Percentiles rank a stretch among this genome's conserved stretches.
These are phyloP conservation scores for Cryphonectria japonica DNA, from an alignment of 2,329 filamentous ascomycete species.

Conservation along the genomic window DNA sequence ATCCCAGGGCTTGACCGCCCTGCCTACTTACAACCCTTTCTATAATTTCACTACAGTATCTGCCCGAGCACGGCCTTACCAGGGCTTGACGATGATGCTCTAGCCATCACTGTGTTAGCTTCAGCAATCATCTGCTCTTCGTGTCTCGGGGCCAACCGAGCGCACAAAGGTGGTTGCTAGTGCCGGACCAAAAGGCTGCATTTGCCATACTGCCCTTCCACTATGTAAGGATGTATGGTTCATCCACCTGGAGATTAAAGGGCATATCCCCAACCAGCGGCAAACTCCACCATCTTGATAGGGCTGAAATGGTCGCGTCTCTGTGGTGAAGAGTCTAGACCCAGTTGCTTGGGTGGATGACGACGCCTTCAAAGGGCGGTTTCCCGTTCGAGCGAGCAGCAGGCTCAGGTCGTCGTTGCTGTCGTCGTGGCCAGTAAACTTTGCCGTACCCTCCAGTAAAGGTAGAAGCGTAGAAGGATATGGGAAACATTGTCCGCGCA, in stretches of 20 bases:
- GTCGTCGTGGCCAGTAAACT: not conserved
- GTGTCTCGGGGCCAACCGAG: slow-evolving; percentile 31
- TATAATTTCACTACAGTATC: slow-evolving; percentile 21
- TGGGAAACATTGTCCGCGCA: not conserved
- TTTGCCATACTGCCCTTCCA: slow-evolving; percentile 28
- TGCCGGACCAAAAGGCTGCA: slow-evolving; percentile 32
- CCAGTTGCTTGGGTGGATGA: not conserved
- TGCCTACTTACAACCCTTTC: not conserved
- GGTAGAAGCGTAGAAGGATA: not conserved
- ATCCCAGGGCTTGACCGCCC: slow-evolving; percentile 35
- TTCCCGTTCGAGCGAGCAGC: not conserved
- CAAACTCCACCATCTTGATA: not conserved
- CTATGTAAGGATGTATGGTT: slow-evolving; percentile 8
- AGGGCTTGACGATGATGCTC: not conserved
- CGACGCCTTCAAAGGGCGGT: not conserved
- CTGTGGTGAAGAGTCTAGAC: not conserved
- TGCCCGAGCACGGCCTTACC: not conserved
- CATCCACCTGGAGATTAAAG: not conserved
- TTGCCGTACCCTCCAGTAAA: not conserved
- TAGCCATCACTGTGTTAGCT: not conserved
- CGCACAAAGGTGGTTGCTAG: slow-evolving; percentile 31
- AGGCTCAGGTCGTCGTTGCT: not conserved
- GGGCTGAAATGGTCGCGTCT: not conserved
- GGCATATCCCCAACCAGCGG: not conserved
- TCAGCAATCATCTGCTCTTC: slow-evolving; percentile 17